Evolutionary conservation across 2,329 filamentous ascomycete genomes (phyloP).

Genomic region (Aureobasidium sp.): DNA sequence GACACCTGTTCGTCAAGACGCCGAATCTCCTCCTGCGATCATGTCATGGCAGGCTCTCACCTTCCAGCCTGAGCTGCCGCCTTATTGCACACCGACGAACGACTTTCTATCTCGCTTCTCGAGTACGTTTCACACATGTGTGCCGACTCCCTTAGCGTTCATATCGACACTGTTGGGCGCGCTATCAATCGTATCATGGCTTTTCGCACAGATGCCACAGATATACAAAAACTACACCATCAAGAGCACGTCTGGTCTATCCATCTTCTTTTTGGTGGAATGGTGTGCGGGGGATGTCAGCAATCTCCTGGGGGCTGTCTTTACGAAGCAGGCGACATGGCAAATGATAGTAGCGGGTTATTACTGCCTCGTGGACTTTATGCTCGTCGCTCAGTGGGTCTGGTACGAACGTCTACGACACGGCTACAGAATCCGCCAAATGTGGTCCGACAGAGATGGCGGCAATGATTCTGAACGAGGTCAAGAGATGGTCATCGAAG

Average conservation of each 20-base stretch:
- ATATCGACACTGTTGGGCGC: conserved; percentile 52
- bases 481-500: conserved; percentile 25
- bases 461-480: conserved; percentile 15
- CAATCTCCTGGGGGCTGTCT: conserved; percentile 53
- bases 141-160: conserved; percentile 55
- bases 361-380: conserved; percentile 57
- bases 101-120: conserved; percentile 50
- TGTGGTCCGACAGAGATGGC: conserved; percentile 21
- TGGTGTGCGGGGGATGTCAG: conserved; percentile 57
- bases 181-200: conserved; percentile 57
- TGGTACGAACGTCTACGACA: conserved; percentile 55
- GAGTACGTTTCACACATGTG: conserved; percentile 50
- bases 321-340: conserved; percentile 57
- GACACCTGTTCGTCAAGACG: background rate
- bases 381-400: conserved; percentile 53
- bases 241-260: conserved; percentile 55
- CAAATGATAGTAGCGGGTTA: conserved; percentile 57
- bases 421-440: conserved; percentile 34
- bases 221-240: conserved; percentile 59
- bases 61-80: conserved; percentile 39
- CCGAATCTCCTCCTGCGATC: background rate
- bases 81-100: conserved; percentile 51
- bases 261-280: conserved; percentile 55
- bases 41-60: conserved; percentile 23
- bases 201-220: conserved; percentile 60